Conservation (phyloP, 1,139 yeast genomes). For the Hansenula anomala region DNA sequence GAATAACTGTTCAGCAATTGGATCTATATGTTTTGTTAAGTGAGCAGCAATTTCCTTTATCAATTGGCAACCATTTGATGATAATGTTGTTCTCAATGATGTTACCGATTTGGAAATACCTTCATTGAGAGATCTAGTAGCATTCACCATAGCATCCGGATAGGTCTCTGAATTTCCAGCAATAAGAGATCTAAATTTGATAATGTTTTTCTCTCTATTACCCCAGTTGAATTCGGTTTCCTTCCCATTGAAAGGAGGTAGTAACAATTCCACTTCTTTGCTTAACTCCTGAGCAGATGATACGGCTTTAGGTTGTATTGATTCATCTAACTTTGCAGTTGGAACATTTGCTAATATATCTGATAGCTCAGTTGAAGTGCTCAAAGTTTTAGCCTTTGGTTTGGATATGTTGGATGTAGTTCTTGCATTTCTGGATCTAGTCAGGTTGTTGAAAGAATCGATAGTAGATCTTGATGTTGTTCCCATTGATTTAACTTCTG, state of each 20-base stretch:
- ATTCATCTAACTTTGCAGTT: conserved; percentile 15
- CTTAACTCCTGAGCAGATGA: conserved; percentile 30
- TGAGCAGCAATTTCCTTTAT: conserved; percentile 66
- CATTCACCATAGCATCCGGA: conserved; percentile 36
- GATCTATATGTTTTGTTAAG: conserved; percentile 48
- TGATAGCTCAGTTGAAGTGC: conserved; percentile 9
- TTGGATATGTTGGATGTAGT: neutral
- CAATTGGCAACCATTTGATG: conserved; percentile 70
- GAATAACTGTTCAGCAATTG: conserved; percentile 56
- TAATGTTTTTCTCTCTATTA: conserved; percentile 57
- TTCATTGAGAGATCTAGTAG: conserved; percentile 39
- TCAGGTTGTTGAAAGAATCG: conserved; percentile 19
- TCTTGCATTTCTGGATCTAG: conserved; percentile 6
- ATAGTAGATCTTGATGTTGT: conserved; percentile 13
- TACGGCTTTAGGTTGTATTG: conserved; percentile 22
- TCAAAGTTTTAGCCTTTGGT: neutral
- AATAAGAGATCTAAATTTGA: conserved; percentile 52
- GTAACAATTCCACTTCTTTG: conserved; percentile 32
- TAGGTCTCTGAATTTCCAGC: conserved; percentile 52
- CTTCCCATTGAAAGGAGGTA: conserved; percentile 56
- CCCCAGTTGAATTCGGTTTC: conserved; percentile 92
- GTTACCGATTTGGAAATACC: conserved; percentile 62
- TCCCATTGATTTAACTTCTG: conserved; percentile 7
- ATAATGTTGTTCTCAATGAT: conserved; percentile 81
- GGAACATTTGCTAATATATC: conserved; percentile 12